Evolutionary conservation across 345 rosid species (phyloP).

Genomic region (Pugionium cornutum): DNA sequence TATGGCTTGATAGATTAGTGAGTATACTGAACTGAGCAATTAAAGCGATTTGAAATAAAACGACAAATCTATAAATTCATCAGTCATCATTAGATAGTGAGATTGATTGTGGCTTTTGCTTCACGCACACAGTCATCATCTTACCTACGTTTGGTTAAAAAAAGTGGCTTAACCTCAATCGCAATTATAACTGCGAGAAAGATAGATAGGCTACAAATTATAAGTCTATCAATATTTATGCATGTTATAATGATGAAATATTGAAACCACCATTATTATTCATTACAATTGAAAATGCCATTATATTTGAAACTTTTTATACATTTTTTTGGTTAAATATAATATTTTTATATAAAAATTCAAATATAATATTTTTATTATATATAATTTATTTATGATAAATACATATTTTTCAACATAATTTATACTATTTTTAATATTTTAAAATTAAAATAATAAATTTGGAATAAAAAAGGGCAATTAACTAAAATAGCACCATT

Average conservation of each 20-base stretch:
- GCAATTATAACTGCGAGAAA: background rate
- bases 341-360: background rate
- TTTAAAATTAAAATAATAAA: too few species aligned
- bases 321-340: background rate
- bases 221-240: slow-evolving; percentile 1
- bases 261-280: background rate
- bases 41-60: too few species aligned
- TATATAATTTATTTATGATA: too few species aligned
- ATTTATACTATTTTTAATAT: too few species aligned
- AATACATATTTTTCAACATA: too few species aligned
- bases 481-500: too few species aligned
- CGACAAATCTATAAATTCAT: too few species aligned
- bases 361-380: background rate
- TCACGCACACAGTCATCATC: slow-evolving; percentile 27
- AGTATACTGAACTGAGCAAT: too few species aligned
- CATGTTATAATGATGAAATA: background rate
- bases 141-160: slow-evolving; percentile 12
- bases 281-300: background rate
- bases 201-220: slow-evolving; percentile 8
- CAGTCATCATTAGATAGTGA: background rate
- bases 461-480: too few species aligned
- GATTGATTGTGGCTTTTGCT: slow-evolving; percentile 25
- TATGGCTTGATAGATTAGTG: too few species aligned
- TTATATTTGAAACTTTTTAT: background rate
- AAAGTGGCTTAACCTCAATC: background rate